phyloP scores from a whole-genome alignment of 805 yeast genomes.

The Schwanniomyces polymorphus region DNA sequence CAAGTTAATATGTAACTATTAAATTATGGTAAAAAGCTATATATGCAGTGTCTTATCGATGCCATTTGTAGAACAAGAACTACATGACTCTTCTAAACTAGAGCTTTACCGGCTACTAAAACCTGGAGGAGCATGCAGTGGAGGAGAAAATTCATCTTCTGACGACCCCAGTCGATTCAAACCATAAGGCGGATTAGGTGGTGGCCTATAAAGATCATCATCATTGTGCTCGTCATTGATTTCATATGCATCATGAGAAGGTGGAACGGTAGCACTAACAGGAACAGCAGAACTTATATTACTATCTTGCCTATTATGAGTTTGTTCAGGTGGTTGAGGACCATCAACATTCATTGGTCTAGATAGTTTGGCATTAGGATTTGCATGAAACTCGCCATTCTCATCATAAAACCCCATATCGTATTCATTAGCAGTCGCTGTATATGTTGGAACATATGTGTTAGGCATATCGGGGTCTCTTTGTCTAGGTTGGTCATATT shows the following conservation, averaged over 20 bases:
- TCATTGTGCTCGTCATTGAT: slow-evolving; percentile 8
- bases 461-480: slow-evolving; percentile 42
- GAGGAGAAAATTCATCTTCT: neutral
- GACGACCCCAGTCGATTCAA: neutral
- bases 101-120: neutral
- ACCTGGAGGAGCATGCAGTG: neutral
- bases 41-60: neutral
- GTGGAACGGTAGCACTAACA: slow-evolving; percentile 6
- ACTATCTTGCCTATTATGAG: slow-evolving; percentile 19
- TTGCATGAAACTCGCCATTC: slow-evolving; percentile 47
- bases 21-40: neutral
- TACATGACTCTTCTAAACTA: neutral
- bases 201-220: slow-evolving; percentile 12
- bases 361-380: slow-evolving; percentile 26
- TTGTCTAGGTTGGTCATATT: slow-evolving; percentile 44
- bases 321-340: slow-evolving; percentile 18
- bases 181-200: slow-evolving; percentile 10
- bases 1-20: neutral
- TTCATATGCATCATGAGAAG: neutral
- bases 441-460: slow-evolving; percentile 65
- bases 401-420: slow-evolving; percentile 80
- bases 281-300: slow-evolving; percentile 14
- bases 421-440: slow-evolving; percentile 62
- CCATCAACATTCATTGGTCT: slow-evolving; percentile 6
- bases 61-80: neutral